Evolutionary conservation across 768 basidiomycete species (phyloP), one percentile per base, ranked within the genome.

Genomic region (Termitomyces sp.): DNA sequence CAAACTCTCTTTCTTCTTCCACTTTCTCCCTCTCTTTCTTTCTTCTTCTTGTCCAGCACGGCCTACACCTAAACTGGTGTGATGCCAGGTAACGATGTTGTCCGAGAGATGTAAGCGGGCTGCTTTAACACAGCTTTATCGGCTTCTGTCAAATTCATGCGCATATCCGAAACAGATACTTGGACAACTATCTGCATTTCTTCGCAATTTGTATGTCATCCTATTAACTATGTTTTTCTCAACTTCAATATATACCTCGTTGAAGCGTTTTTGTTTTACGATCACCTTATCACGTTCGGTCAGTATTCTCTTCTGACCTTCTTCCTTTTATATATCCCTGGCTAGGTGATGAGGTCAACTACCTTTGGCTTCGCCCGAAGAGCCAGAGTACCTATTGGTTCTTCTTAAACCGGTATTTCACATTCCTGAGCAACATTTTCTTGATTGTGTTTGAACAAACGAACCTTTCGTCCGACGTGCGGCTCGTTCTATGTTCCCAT

Each of bases 351-450:
- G 82, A 83, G 62, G 64, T 80, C 36, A 63, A 69, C 16, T 72
- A 74, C 49, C 64, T 84, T 6, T 84, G 83, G 83, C 69, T 67
- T 54, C 70, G 72, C 47, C 74, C 73, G 1, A 75, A 75, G 51
- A 71, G 67, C 1, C 55, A 60, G 7, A 76, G 78, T 54, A 71
- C 78, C 1, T 73, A 74, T 33, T 72, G 76, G 63, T 84, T 84
- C 66, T 76, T 80, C 54, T 45, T 79, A 30, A 81, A 81, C 58
- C 78, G 82, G 4, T 84, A 84, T 57, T 60, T 78, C 27, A 72
- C 78, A 4, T 70, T 80, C 52, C 66, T 78, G 37, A 75, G 75
- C 24, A 75, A 74, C 53, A 63, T 76, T 15, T 64, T 61, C 5
- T 67, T 73, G 24, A 64, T 68, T 1, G 55, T 71, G 11, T 62